These are phyloP conservation scores for Arachnomyces sp. DNA, from an alignment of 2,329 filamentous ascomycete genomes.

Conservation along the genomic window DNA sequence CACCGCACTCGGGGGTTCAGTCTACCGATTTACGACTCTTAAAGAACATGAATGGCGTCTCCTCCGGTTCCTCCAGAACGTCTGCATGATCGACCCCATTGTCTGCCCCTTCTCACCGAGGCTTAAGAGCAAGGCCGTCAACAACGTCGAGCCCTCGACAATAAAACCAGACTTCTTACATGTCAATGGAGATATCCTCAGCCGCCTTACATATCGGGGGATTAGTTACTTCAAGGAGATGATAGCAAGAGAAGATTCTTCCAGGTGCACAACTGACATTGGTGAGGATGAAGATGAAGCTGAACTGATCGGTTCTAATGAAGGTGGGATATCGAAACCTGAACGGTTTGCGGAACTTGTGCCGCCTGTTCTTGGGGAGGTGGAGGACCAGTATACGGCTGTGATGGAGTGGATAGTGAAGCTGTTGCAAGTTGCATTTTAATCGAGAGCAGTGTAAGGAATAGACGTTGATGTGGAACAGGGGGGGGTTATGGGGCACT, in stretches of 20 bases:
- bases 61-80: constrained; percentile 63
- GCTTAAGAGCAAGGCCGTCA: constrained; percentile 19
- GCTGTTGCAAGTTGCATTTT: constrained; percentile 19
- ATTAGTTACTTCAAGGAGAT: constrained; percentile 23
- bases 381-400: constrained; percentile 17
- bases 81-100: constrained; percentile 44
- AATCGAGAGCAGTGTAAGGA: neutral
- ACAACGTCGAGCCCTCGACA: constrained; percentile 32
- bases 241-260: constrained; percentile 14
- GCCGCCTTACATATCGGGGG: constrained; percentile 43
- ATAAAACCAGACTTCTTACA: constrained; percentile 48
- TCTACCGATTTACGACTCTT: constrained; percentile 63
- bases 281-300: constrained; percentile 11
- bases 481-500: neutral
- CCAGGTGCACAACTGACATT: constrained; percentile 1
- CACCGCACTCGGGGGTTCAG: constrained; percentile 58
- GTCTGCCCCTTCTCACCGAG: constrained; percentile 44
- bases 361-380: constrained; percentile 38
- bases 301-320: constrained; percentile 1
- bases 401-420: constrained; percentile 30
- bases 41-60: constrained; percentile 55
- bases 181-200: constrained; percentile 59
- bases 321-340: constrained; percentile 19
- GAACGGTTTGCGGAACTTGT: constrained; percentile 44
- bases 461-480: neutral